Conservation (phyloP, 2,329 filamentous ascomycete genomes). For the Cercospora nicotianae region DNA sequence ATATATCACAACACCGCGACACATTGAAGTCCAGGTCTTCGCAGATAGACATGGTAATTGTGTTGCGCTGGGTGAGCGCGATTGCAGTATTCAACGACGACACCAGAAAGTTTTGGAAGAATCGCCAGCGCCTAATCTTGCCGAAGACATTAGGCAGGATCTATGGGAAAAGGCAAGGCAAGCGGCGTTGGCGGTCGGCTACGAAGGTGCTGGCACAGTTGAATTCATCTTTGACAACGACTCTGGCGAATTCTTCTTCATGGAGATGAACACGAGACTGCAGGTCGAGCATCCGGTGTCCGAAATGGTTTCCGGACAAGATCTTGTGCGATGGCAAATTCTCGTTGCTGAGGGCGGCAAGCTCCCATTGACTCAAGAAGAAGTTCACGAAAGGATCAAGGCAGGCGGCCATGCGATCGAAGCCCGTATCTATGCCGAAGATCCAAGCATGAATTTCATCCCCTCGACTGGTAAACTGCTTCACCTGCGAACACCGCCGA, state of each 20-base stretch:
- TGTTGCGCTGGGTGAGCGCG: conserved; percentile 63
- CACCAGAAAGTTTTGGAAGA: conserved; percentile 69
- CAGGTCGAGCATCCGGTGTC: conserved; percentile 98
- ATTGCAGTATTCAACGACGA: conserved; percentile 65
- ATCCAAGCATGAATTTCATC: conserved; percentile 86
- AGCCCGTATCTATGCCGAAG: conserved; percentile 94
- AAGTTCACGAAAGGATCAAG: conserved; percentile 69
- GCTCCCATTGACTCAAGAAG: conserved; percentile 64
- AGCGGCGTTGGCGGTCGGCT: conserved; percentile 63
- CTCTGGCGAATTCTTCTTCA: conserved; percentile 66
- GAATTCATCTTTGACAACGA: conserved; percentile 72
- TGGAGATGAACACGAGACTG: conserved; percentile 76
- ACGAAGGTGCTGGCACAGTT: conserved; percentile 66
- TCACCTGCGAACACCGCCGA: conserved; percentile 72
- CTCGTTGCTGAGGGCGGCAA: conserved; percentile 72
- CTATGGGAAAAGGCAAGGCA: conserved; percentile 65
- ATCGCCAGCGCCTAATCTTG: conserved; percentile 63
- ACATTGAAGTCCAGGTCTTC: conserved; percentile 68
- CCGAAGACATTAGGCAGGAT: conserved; percentile 60
- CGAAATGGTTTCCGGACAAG: conserved; percentile 72
- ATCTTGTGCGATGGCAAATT: conserved; percentile 95
- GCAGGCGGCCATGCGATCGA: conserved; percentile 85
- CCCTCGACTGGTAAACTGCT: conserved; percentile 88
- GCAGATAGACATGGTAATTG: conserved; percentile 65
- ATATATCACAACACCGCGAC: conserved; percentile 65